Evolutionary conservation across 176 grass and related monocot species (phyloP).

Genomic region (Ampelocalamus luodianensis): DNA sequence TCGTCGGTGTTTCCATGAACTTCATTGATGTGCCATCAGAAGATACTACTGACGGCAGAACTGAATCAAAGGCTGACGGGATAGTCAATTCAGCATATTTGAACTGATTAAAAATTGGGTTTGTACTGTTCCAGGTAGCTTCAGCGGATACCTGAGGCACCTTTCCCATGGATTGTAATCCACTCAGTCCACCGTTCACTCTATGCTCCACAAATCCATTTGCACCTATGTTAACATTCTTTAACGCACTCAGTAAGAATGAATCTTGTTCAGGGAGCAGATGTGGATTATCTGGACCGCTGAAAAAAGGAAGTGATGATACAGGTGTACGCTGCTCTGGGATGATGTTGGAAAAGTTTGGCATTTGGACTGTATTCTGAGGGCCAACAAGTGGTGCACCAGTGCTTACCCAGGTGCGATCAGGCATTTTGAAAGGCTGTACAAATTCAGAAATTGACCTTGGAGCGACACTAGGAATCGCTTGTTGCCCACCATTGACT

Average conservation of each 20-base stretch:
- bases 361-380: constrained; percentile 34
- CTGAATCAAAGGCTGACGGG: constrained; percentile 53
- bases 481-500: constrained; percentile 32
- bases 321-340: constrained; percentile 23
- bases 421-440: constrained; percentile 34
- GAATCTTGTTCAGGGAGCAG: constrained; percentile 52
- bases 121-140: constrained; percentile 31
- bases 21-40: constrained; percentile 50
- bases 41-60: constrained; percentile 39
- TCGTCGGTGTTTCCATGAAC: constrained; percentile 41
- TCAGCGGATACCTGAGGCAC: constrained; percentile 44
- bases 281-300: constrained; percentile 43
- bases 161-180: constrained; percentile 39
- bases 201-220: constrained; percentile 60
- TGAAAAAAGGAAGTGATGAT: constrained; percentile 41
- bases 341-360: constrained; percentile 42
- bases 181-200: constrained; percentile 46
- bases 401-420: constrained; percentile 41
- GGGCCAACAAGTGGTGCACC: constrained; percentile 40
- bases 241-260: constrained; percentile 56
- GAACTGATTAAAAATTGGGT: constrained; percentile 36
- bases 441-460: constrained; percentile 48
- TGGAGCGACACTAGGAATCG: constrained; percentile 21
- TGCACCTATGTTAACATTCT: constrained; percentile 56
- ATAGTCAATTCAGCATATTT: constrained; percentile 50